phyloP scores from a whole-genome alignment of 768 basidiomycete species.

The Kwoniella shandongensis region DNA sequence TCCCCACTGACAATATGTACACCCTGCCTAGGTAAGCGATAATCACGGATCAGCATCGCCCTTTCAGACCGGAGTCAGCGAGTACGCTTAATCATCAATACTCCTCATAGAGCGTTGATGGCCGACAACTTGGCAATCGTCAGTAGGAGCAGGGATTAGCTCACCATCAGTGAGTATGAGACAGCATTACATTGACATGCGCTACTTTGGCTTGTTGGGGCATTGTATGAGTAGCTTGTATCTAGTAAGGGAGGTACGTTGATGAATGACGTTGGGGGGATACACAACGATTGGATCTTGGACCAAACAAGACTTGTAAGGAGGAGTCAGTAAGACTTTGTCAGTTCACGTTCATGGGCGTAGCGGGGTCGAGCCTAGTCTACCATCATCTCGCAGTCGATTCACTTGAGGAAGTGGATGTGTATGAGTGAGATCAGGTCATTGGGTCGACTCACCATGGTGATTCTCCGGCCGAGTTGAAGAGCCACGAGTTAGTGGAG shows the following conservation, averaged over 20 bases:
- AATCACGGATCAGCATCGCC: background rate
- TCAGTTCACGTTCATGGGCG: no score
- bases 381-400: no score
- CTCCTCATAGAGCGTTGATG: no score
- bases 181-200: slow-evolving; percentile 41
- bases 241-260: slow-evolving; percentile 43
- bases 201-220: slow-evolving; percentile 6
- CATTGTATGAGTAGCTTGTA: slow-evolving; percentile 32
- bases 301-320: slow-evolving; percentile 35
- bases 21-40: slow-evolving; percentile 16
- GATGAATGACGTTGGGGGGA: slow-evolving; percentile 21
- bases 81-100: no score
- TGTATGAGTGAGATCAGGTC: background rate
- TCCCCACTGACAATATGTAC: slow-evolving; percentile 21
- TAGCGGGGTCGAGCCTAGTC: no score
- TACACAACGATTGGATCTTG: slow-evolving; percentile 42
- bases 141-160: no score
- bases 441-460: slow-evolving; percentile 44
- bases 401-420: no score
- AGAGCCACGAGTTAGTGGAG: slow-evolving; percentile 32
- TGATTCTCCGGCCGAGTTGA: slow-evolving; percentile 37
- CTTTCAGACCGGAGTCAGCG: background rate
- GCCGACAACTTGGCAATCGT: no score
- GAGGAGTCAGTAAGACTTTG: no score
- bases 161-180: slow-evolving; percentile 42